Evolutionary conservation across 2,329 filamentous ascomycete genomes (phyloP), one percentile per base, ranked within the genome.

Genomic region (Diaporthe capsici): DNA sequence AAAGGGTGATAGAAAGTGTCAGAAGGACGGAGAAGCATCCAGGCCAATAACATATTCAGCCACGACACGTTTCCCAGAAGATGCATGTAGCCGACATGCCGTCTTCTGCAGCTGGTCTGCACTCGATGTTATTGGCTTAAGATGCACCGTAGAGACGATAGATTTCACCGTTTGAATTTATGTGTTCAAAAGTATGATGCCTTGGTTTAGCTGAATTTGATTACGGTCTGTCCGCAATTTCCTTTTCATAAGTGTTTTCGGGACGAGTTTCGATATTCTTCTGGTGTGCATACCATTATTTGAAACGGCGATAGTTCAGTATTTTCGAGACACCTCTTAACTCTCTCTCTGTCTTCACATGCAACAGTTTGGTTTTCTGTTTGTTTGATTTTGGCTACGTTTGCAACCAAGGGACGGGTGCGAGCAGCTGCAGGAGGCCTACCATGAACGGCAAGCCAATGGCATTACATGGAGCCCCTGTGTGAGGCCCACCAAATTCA

Each of bases 371-470:
- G 37, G 37, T 37, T 37, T 37, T 37, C 34, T 37, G 34, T 28
- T 9, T 25, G 4, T 4, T 13, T 12, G 7, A 1, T 17, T n/a
- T 12, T 53, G 22, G 47, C 13, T 37, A 49, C 49, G 8, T 70
- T 55, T 53, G 49, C 49, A 7, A 13, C 13, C 17, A 22, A 28
- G 28, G 28, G 34, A 28, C 13, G 22, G 49, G n/a, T 6, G 12
- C 8, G 37, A 61, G 58, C 12, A 15, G 57, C 58, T 72, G 71
- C 71, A 63, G 60, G 58, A 65, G 71, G 57, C 71, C 71, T 53
- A 51, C 58, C 47, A 61, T 12, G n/a, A 20, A 28, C 31, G 28
- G 34, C 65, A 28, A 53, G 34, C 65, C 65, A 70, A 70, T 20
- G 13, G 49, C 49, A 42, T 28, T 51, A 42, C 15, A 20, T 13